phyloP scores from a whole-genome alignment of 106 monocot genomes.

The Chionographis japonica region DNA sequence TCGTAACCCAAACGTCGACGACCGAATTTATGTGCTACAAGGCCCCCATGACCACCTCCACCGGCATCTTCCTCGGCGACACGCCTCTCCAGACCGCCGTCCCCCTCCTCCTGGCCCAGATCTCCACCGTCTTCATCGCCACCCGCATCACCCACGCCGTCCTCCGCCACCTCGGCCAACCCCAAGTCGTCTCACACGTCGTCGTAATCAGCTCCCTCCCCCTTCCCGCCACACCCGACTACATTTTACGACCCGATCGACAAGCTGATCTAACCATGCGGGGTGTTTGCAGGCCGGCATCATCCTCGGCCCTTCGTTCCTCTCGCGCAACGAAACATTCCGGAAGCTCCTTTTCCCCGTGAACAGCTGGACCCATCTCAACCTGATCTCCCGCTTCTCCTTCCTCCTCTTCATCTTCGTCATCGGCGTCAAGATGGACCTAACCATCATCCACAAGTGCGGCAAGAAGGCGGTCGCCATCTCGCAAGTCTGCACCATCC shows the following conservation, averaged over 20 bases:
- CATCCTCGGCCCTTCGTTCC: too few species aligned
- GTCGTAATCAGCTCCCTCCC: background rate
- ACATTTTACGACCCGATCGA: background rate
- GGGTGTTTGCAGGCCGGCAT: too few species aligned
- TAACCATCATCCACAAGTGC: slow-evolving; percentile 3
- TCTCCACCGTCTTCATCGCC: slow-evolving; percentile 1
- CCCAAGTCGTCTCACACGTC: slow-evolving; percentile 14
- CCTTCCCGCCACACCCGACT: background rate
- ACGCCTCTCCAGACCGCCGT: slow-evolving; percentile 8
- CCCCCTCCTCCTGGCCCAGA: slow-evolving; percentile 17
- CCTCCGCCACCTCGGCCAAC: slow-evolving; percentile 9
- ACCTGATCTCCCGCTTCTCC: too few species aligned
- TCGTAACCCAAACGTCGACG: too few species aligned
- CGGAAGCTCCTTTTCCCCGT: background rate
- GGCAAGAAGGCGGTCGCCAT: slow-evolving; percentile 23
- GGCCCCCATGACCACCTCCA: slow-evolving; percentile 3
- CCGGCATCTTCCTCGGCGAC: background rate
- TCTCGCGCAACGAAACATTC: too few species aligned
- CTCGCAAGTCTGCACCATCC: background rate
- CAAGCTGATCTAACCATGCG: too few species aligned
- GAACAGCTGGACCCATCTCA: background rate
- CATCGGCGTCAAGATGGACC: slow-evolving; percentile 26
- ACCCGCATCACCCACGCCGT: slow-evolving; percentile 1
- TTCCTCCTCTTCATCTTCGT: slow-evolving; percentile 4
- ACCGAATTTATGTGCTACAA: background rate